Percentiles rank a stretch among this genome's conserved stretches.
Evolutionary conservation across 208 protist species (phyloP).

Genomic region (Acanthamoeba castellanii): DNA sequence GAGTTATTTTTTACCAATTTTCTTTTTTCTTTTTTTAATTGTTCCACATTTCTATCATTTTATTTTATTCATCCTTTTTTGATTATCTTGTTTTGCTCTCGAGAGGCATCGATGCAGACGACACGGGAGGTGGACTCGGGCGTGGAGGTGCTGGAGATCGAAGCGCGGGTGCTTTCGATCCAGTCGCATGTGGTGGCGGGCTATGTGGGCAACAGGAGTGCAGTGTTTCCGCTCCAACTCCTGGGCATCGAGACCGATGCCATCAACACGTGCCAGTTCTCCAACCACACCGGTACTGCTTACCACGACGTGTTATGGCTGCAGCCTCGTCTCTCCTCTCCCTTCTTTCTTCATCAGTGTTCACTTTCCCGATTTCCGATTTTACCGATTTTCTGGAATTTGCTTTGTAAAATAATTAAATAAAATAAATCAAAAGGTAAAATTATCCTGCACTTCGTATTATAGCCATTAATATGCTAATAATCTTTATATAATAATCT

Average conservation of each 20-base stretch:
- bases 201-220: conserved; percentile 97
- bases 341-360: background rate
- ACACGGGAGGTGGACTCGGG: background rate
- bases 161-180: conserved; percentile 93
- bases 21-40: background rate
- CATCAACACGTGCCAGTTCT: conserved; percentile 96
- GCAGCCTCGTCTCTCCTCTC: too few species aligned
- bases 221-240: conserved; percentile 95
- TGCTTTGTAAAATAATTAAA: too few species aligned
- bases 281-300: conserved; percentile 93
- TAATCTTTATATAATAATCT: too few species aligned
- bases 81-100: background rate
- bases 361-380: background rate
- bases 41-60: too few species aligned
- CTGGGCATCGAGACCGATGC: conserved; percentile 96
- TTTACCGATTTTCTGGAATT: too few species aligned
- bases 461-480: too few species aligned
- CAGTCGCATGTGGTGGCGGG: conserved; percentile 97
- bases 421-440: too few species aligned
- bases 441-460: too few species aligned
- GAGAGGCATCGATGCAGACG: background rate
- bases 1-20: background rate
- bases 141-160: background rate
- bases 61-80: too few species aligned
- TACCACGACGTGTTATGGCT: background rate